Evolutionary conservation across 305 asterid species (phyloP).

Genomic region (Rubia peregrina): DNA sequence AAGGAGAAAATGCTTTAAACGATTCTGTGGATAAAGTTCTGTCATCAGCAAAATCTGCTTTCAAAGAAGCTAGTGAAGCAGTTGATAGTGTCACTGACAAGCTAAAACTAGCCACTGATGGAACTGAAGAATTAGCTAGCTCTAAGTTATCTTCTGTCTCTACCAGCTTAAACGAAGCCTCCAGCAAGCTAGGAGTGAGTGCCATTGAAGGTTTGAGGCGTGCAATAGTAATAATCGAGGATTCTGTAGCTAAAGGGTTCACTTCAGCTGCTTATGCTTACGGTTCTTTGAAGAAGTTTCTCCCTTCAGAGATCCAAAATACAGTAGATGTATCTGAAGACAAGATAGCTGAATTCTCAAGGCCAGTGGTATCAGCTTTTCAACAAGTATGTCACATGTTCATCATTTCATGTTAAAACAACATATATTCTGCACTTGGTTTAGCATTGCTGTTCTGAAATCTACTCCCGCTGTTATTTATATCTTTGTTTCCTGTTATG

Average conservation of each 20-base stretch:
- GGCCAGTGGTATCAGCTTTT: constrained; percentile 50
- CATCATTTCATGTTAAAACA: constrained; percentile 4
- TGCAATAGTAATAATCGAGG: constrained; percentile 44
- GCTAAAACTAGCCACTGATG: constrained; percentile 33
- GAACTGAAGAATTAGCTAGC: constrained; percentile 58
- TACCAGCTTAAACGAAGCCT: constrained; percentile 50
- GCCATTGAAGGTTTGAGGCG: constrained; percentile 52
- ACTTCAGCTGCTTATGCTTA: constrained; percentile 56
- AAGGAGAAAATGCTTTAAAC: constrained; percentile 43
- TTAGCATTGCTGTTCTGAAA: neutral
- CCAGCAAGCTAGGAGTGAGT: constrained; percentile 47
- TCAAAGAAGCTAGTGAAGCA: constrained; percentile 36
- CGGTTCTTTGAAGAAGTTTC: constrained; percentile 53
- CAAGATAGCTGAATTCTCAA: constrained; percentile 30
- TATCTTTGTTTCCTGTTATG: constrained; percentile 5
- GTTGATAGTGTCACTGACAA: constrained; percentile 38
- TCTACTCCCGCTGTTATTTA: neutral
- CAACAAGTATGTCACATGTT: constrained; percentile 44
- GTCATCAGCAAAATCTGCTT: constrained; percentile 38
- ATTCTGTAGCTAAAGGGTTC: constrained; percentile 44
- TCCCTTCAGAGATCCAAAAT: constrained; percentile 58
- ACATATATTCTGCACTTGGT: neutral
- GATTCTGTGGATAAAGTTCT: constrained; percentile 41
- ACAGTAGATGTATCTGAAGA: constrained; percentile 49
- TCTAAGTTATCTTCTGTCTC: constrained; percentile 47